Base-by-base conservation (phyloP, 345 rosid species). In the Bruguiera sexangula region DNA sequence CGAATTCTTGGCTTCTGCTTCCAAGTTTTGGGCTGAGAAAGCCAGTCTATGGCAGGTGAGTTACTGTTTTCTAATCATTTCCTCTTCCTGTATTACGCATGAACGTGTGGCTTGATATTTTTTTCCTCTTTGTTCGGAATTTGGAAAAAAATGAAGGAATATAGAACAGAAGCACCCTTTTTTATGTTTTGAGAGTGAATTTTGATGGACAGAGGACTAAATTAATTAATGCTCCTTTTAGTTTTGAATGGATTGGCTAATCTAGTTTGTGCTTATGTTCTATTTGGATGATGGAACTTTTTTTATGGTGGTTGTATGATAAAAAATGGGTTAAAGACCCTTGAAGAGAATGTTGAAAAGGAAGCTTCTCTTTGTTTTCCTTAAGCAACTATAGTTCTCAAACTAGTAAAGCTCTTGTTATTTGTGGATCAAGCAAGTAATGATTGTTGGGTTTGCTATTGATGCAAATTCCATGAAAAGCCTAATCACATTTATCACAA, bases 1-100 rank as follows among this genome's bases (percentile, higher is more conserved):
- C 5, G 86, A 90, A 59, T 74, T 82, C 52, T 71, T 85, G 69
- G 77, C 86, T 68, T 80, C 87, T 36, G 85, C 85, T 69, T 78
- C 93, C 61, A 86, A 81, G 77, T 80, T 84, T 66, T 86, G 90
- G 90, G 71, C 85, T 29, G 90, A 88, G 62, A 79, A 76, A 69
- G 68, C 90, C 43, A 69, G 36, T 73, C 76, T 76, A 20, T 88
- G 88, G 86, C 93, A 86, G 93, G 93, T 88, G 55, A 65, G 73
- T 19, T 46, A 15, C 58, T 63, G 58, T 27, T 66, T 57, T 50
- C 30, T 53, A n/a, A 3, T 36, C 18, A 24, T 55, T 27, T 58
- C 53, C n/a, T 4, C n/a, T 69, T 53, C 60, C 19, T 54, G 26
- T 6, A 3, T 43, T 66, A 26, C 18, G 19, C 50, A 43, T 15